Evolutionary conservation across 2,329 filamentous ascomycete genomes (phyloP).

Genomic region (Penicillium sumatraense): DNA sequence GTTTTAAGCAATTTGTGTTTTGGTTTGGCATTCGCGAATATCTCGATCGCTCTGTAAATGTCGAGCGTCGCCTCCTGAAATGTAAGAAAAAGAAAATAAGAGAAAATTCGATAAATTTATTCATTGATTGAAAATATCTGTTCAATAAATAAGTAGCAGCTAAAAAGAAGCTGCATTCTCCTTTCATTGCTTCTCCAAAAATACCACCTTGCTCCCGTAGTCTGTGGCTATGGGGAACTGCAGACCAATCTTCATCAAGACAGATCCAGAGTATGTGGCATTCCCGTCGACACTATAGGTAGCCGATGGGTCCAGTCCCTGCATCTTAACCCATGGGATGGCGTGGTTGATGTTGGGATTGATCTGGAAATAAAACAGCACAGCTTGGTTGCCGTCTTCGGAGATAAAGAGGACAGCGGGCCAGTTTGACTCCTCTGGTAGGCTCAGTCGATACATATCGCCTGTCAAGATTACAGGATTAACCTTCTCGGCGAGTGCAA

Average conservation of each 20-base stretch:
- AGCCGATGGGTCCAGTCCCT: slow-evolving; percentile 61
- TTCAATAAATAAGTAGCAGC: no score
- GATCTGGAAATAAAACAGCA: slow-evolving; percentile 67
- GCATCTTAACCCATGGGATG: slow-evolving; percentile 57
- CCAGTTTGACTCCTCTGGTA: slow-evolving; percentile 65
- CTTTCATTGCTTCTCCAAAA: slow-evolving; percentile 53
- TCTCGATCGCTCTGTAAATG: no score
- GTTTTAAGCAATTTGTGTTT: no score
- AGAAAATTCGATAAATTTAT: no score
- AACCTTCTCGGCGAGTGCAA: slow-evolving; percentile 59
- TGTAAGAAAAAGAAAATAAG: no score
- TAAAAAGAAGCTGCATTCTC: no score
- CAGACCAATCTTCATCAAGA: slow-evolving; percentile 66
- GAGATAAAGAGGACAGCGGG: slow-evolving; percentile 65
- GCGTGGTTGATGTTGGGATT: slow-evolving; percentile 58
- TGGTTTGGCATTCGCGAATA: no score
- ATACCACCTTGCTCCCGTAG: slow-evolving; percentile 62
- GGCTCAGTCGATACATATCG: slow-evolving; percentile 62
- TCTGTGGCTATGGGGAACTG: slow-evolving; percentile 58
- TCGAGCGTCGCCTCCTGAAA: no score
- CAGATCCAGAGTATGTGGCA: slow-evolving; percentile 59
- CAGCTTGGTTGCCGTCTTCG: slow-evolving; percentile 53
- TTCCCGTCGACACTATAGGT: slow-evolving; percentile 60
- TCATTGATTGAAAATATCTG: no score
- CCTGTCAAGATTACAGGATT: slow-evolving; percentile 65